Conservation (phyloP, 23 red algal genomes). For the Cyanidioschyzon merolae region DNA sequence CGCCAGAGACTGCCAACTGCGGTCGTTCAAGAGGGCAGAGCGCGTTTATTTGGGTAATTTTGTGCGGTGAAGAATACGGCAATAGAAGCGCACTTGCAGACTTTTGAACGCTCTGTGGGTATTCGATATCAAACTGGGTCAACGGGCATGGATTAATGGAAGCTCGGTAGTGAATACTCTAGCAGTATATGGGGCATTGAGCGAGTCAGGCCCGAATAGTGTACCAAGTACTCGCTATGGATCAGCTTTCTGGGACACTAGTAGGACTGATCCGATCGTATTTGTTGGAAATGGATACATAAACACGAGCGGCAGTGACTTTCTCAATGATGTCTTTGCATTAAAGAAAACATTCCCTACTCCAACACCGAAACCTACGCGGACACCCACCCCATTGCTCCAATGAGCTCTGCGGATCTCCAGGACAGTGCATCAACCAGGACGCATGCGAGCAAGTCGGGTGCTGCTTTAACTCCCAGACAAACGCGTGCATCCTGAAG, state of each 20-base stretch:
- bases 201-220: not conserved
- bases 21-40: not conserved
- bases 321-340: slow-evolving; percentile 7
- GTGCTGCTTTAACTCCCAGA: slow-evolving; percentile 8
- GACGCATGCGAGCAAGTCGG: slow-evolving; percentile 7
- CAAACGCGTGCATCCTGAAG: not conserved
- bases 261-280: not conserved
- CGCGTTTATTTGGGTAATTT: not conserved
- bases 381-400: slow-evolving; percentile 1
- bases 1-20: not conserved
- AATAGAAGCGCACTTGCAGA: not conserved
- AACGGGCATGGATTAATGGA: not conserved
- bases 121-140: not conserved
- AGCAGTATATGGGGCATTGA: not conserved
- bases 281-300: not conserved
- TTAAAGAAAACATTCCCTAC: not conserved
- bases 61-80: not conserved
- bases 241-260: not conserved
- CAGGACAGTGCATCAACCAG: not conserved
- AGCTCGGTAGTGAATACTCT: not conserved
- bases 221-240: slow-evolving; percentile 1
- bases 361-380: not conserved
- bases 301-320: not conserved
- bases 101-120: not conserved
- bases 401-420: not conserved